A percentile compares a stretch with the other conserved stretches of the same genome.
phyloP scores from a whole-genome alignment of 208 protist species.

The Leishmania mexicana region DNA sequence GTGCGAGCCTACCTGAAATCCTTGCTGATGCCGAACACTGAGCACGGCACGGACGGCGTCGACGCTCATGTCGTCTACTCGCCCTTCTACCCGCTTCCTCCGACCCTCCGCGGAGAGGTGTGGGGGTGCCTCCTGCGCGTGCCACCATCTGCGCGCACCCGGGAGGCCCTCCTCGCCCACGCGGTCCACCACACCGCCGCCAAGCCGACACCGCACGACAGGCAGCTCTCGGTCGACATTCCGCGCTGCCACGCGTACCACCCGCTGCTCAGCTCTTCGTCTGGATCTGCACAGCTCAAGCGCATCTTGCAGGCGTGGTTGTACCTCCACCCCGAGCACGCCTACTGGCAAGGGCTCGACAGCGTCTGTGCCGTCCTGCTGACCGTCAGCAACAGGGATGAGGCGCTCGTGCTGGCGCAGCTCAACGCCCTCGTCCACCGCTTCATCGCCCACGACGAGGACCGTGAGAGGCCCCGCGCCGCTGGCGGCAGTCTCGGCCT shows the following conservation, averaged over 20 bases:
- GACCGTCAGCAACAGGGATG: slow-evolving; percentile 53
- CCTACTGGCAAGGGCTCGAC: slow-evolving; percentile 96
- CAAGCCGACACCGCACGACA: slow-evolving; percentile 46
- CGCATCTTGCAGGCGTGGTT: slow-evolving; percentile 89
- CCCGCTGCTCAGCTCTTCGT: slow-evolving; percentile 66
- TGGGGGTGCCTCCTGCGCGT: slow-evolving; percentile 92
- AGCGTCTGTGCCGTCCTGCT: slow-evolving; percentile 92
- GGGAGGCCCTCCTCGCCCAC: slow-evolving; percentile 29
- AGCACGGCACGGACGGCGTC: neutral
- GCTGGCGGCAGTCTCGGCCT: neutral
- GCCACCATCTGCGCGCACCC: slow-evolving; percentile 26
- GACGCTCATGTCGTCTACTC: neutral
- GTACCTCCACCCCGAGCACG: slow-evolving; percentile 29
- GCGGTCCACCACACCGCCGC: slow-evolving; percentile 23
- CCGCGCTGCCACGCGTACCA: slow-evolving; percentile 96
- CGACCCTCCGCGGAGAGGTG: slow-evolving; percentile 80
- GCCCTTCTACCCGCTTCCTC: slow-evolving; percentile 57
- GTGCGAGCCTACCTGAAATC: slow-evolving; percentile 1
- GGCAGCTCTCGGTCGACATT: slow-evolving; percentile 94
- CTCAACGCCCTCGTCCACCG: slow-evolving; percentile 78
- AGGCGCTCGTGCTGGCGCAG: slow-evolving; percentile 82
- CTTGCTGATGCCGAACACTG: slow-evolving; percentile 2
- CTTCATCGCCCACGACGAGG: slow-evolving; percentile 79
- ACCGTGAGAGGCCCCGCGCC: neutral
- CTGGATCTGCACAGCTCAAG: slow-evolving; percentile 73